Evolutionary conservation across 78 protist species (phyloP).

Genomic region (Guillardia theta): DNA sequence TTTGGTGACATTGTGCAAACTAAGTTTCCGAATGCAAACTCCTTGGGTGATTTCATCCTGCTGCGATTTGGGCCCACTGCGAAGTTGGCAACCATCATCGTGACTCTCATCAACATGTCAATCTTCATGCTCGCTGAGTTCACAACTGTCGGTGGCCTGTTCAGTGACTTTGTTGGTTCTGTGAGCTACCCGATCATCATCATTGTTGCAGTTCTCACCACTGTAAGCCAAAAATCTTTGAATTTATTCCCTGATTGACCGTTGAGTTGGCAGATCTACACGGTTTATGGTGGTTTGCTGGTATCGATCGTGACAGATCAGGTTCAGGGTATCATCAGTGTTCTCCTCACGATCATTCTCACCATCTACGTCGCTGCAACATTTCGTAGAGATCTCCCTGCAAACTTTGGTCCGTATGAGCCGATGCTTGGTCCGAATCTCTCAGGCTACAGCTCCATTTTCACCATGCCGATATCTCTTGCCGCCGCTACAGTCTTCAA

Average conservation of each 20-base stretch:
- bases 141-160: slow-evolving; percentile 4
- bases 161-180: slow-evolving; percentile 23
- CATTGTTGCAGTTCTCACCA: neutral
- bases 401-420: neutral
- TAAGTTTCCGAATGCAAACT: neutral
- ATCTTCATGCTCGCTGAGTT: slow-evolving; percentile 15
- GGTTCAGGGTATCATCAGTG: neutral
- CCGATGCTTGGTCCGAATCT: neutral
- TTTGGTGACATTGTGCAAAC: neutral
- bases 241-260: neutral
- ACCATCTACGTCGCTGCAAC: slow-evolving; percentile 18
- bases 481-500: neutral
- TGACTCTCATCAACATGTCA: slow-evolving; percentile 14
- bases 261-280: neutral
- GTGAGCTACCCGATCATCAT: slow-evolving; percentile 11
- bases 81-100: neutral
- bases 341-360: neutral
- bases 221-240: neutral
- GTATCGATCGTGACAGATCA: neutral
- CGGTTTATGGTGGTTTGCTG: neutral
- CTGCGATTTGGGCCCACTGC: slow-evolving; percentile 16
- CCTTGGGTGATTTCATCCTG: neutral
- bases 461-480: slow-evolving; percentile 17
- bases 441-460: neutral
- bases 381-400: neutral